Evolutionary conservation across 768 basidiomycete genomes (phyloP), one percentile per base, ranked within the genome.

Genomic region (Agaricus subrufescens): DNA sequence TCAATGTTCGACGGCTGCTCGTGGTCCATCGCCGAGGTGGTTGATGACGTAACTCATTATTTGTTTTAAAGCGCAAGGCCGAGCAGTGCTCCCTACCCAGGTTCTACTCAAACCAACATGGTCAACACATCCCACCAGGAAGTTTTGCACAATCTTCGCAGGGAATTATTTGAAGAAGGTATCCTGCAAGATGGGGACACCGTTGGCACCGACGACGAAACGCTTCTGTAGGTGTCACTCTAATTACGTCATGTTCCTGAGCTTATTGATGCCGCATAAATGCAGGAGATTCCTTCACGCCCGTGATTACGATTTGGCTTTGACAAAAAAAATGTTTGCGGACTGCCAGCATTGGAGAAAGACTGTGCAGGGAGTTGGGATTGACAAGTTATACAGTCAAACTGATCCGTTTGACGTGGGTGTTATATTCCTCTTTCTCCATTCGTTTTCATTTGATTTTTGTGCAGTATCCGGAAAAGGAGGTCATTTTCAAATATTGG

Each of bases 221-320:
- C 85, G 8, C 65, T 89, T 12, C 65, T 86, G 87, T 84, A 56
- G 68, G 83, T 61, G n/a, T 25, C 8, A 23, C n/a, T 43, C 27
- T 40, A 37, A 38, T 42, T 26, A 19, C 14, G 3, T 44, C 42
- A 38, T n/a, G n/a, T 14, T 5, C 11, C 37, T 34, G 11, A 34
- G 2, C 34, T 34, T 34, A 34, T 34, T 34, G 34, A 40, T 40
- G 19, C n/a, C 40, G 7, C 19, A 52, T 48, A 34, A 19, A 19
- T 40, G 46, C 61, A 90, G 88, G 54, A 82, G 88, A n/a, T 91
- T 89, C 62, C 68, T 91, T n/a, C 81, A 84, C 37, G 88, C 88
- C 9, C 83, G 88, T 2, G 82, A 82, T 59, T 89, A 82, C 61
- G 77, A 83, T 62, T 57, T 86, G 11, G 71, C 67, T 37, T 79